Evolutionary conservation across 345 rosid species (phyloP).

Genomic region (Bretschneidera sinensis): DNA sequence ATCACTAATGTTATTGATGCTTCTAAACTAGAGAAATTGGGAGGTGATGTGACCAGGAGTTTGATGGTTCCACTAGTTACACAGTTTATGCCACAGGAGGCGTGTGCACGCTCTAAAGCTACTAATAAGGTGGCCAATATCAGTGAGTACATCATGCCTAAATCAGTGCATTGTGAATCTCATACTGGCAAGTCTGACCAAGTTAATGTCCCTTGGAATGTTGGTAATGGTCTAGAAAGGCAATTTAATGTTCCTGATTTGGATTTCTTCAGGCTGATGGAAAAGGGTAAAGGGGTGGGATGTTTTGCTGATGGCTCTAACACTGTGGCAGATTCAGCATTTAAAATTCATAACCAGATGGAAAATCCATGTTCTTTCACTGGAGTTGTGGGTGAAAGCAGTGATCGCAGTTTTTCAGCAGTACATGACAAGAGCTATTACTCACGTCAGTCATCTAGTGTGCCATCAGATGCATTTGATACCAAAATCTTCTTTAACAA

Average conservation of each 20-base stretch:
- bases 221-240: constrained; percentile 18
- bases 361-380: constrained; percentile 11
- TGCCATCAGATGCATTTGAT: constrained; percentile 20
- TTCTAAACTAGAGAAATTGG: constrained; percentile 14
- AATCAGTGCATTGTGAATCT: constrained; percentile 18
- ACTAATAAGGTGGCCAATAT: constrained; percentile 9
- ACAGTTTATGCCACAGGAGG: constrained; percentile 16
- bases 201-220: constrained; percentile 13
- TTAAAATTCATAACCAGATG: constrained; percentile 22
- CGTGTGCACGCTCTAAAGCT: constrained; percentile 12
- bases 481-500: constrained; percentile 17
- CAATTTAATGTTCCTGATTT: constrained; percentile 19
- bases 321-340: constrained; percentile 15
- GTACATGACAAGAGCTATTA: constrained; percentile 12
- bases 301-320: constrained; percentile 17
- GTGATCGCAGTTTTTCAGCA: constrained; percentile 17
- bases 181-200: constrained; percentile 18
- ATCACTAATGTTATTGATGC: constrained; percentile 6
- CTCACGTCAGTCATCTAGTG: constrained; percentile 14
- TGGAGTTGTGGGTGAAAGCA: constrained; percentile 17
- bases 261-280: constrained; percentile 23
- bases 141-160: constrained; percentile 16
- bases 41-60: constrained; percentile 10
- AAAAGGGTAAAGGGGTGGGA: constrained; percentile 23
- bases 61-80: constrained; percentile 13